Evolutionary conservation across 176 grass and related monocot genomes (phyloP).

Genomic region (bread wheat (Triticum aestivum)): IWGSC_CS_RefSeq_v2.1 NC_057806.1:21598589-21599088

Average conservation of each 20-base stretch:
- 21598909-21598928: constrained; percentile 80
- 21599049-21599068: not conserved
- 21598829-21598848: constrained; percentile 68
- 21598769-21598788: not conserved
- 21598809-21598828: constrained; percentile 66
- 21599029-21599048: not conserved
- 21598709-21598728: not conserved
- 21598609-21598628: constrained; percentile 46
- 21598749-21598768: too few relatives aligned
- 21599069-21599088: not conserved
- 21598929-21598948: constrained; percentile 65
- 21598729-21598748: too few relatives aligned
- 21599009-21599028: not conserved
- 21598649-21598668: constrained; percentile 55
- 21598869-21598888: constrained; percentile 98
- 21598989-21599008: constrained; percentile 12
- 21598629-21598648: constrained; percentile 2
- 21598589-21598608: constrained; percentile 54
- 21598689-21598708: constrained; percentile 48
- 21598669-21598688: constrained; percentile 66
- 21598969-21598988: not conserved
- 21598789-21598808: not conserved
- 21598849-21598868: constrained; percentile 83
- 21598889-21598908: constrained; percentile 75
- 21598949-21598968: not conserved